Evolutionary conservation across 2,329 filamentous ascomycete species (phyloP).

Genomic region (Diaporthe nobilis): DNA sequence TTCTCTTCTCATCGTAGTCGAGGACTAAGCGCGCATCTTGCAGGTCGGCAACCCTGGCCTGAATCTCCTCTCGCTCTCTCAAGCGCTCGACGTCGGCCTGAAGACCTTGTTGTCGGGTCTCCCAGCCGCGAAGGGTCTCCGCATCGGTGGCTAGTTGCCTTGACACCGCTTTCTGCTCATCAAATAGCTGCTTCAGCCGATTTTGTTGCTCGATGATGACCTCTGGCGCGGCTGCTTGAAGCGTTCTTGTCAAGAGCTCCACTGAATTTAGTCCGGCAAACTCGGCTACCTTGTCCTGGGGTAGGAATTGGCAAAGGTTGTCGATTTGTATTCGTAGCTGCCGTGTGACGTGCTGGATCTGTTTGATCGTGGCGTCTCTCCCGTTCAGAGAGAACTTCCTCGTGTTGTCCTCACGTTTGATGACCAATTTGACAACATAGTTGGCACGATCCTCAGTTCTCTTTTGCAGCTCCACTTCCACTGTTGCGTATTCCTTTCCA

Average conservation of each 20-base stretch:
- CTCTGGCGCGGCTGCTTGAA: constrained; percentile 86
- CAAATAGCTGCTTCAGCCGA: constrained; percentile 78
- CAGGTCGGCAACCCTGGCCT: constrained; percentile 75
- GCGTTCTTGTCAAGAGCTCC: constrained; percentile 86
- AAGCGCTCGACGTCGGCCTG: constrained; percentile 87
- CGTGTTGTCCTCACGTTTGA: constrained; percentile 86
- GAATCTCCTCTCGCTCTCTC: constrained; percentile 79
- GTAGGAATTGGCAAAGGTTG: constrained; percentile 96
- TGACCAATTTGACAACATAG: constrained; percentile 80
- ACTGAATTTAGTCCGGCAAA: constrained; percentile 88
- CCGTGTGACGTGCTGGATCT: constrained; percentile 76
- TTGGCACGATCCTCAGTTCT: constrained; percentile 73
- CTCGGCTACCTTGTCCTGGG: constrained; percentile 95
- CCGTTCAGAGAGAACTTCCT: constrained; percentile 85
- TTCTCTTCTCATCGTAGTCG: constrained; percentile 71
- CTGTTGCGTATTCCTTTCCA: constrained; percentile 80
- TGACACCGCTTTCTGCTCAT: constrained; percentile 76
- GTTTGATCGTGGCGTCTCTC: constrained; percentile 71
- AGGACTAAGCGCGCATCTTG: constrained; percentile 76
- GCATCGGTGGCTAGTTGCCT: constrained; percentile 69
- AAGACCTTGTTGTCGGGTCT: constrained; percentile 80
- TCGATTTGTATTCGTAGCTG: constrained; percentile 93
- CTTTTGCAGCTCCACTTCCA: constrained; percentile 91
- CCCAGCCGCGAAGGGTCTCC: constrained; percentile 76
- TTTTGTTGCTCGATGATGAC: constrained; percentile 86